Evolutionary conservation across 2,329 filamentous ascomycete genomes (phyloP).

Genomic region (Coniochaeta sp.): DNA sequence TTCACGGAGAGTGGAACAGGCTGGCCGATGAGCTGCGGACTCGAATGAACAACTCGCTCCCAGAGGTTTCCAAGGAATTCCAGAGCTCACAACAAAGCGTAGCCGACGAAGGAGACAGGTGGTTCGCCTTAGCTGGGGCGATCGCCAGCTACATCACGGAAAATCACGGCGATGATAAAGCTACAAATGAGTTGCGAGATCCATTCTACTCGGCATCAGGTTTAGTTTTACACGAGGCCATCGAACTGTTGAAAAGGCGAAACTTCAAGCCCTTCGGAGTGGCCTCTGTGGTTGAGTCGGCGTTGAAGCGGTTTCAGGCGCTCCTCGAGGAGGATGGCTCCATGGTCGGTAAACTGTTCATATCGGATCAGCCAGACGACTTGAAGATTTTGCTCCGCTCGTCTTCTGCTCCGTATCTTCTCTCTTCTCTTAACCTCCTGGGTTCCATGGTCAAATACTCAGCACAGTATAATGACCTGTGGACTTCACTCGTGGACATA

Average conservation of each 20-base stretch:
- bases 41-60: constrained; percentile 65
- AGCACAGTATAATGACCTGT: constrained; percentile 30
- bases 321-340: constrained; percentile 28
- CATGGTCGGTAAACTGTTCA: constrained; percentile 34
- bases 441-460: constrained; percentile 32
- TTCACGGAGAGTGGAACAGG: constrained; percentile 53
- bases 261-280: constrained; percentile 52
- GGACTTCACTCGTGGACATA: constrained; percentile 34
- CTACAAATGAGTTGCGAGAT: not conserved
- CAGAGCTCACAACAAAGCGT: constrained; percentile 63
- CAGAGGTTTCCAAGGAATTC: constrained; percentile 75
- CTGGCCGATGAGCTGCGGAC: constrained; percentile 56
- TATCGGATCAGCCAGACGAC: constrained; percentile 44
- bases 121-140: constrained; percentile 51
- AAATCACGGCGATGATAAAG: constrained; percentile 11
- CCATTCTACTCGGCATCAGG: constrained; percentile 20
- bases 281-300: constrained; percentile 35
- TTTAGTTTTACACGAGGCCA: constrained; percentile 24
- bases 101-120: constrained; percentile 57
- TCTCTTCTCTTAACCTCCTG: constrained; percentile 56
- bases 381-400: constrained; percentile 56
- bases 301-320: constrained; percentile 29
- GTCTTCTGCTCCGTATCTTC: constrained; percentile 58
- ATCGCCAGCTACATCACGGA: constrained; percentile 27
- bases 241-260: constrained; percentile 36